Evolutionary conservation across 768 basidiomycete species (phyloP).

Genomic region (Kwoniella sp.): DNA sequence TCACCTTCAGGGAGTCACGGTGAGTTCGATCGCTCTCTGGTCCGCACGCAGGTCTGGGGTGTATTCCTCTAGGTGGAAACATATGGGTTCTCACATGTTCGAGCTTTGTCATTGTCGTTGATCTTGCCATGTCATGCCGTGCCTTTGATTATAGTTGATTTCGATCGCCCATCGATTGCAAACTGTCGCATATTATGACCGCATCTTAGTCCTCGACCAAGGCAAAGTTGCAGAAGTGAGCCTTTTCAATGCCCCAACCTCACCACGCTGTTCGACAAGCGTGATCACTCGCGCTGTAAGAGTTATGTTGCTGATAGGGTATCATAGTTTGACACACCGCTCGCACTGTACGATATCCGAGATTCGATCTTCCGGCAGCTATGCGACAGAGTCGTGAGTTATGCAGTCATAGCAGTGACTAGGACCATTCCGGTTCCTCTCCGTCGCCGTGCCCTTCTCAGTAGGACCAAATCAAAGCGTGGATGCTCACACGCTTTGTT

Average conservation of each 20-base stretch:
- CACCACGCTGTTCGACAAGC: too few species aligned
- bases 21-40: neutral
- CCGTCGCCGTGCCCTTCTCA: too few species aligned
- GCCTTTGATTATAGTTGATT: slow-evolving; percentile 13
- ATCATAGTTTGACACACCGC: slow-evolving; percentile 25
- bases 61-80: too few species aligned
- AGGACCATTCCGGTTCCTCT: too few species aligned
- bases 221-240: slow-evolving; percentile 10
- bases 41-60: too few species aligned
- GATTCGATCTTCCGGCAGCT: slow-evolving; percentile 28
- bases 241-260: too few species aligned
- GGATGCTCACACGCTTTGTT: neutral
- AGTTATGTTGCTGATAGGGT: neutral
- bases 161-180: slow-evolving; percentile 48
- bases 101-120: too few species aligned
- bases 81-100: too few species aligned
- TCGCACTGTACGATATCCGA: slow-evolving; percentile 22
- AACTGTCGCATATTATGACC: slow-evolving; percentile 55
- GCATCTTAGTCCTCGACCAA: slow-evolving; percentile 46
- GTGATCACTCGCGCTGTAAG: neutral
- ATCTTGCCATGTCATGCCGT: neutral
- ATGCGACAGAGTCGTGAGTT: slow-evolving; percentile 30
- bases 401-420: too few species aligned
- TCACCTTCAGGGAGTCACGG: slow-evolving; percentile 59
- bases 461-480: too few species aligned